phyloP scores from a whole-genome alignment of 2,329 filamentous ascomycete species.

The Colletotrichum sp. region DNA sequence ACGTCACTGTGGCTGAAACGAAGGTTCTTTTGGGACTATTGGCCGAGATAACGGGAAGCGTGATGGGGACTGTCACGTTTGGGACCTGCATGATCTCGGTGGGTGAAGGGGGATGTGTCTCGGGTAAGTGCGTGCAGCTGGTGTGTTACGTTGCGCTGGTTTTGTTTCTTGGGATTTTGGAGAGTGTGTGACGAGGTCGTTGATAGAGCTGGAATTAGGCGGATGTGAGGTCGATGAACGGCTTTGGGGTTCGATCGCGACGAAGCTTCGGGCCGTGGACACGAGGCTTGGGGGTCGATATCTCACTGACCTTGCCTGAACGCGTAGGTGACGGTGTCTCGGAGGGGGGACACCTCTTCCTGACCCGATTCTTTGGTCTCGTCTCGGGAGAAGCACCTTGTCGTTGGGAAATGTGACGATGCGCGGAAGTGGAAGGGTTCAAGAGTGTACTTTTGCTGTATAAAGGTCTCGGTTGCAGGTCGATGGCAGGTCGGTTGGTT shows the following conservation, averaged over 20 bases:
- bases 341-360: not conserved
- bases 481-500: not conserved
- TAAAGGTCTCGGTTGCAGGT: not conserved
- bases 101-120: not conserved
- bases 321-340: not conserved
- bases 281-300: not conserved
- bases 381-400: not conserved
- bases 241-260: not conserved
- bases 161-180: not conserved
- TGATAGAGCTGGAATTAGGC: not conserved
- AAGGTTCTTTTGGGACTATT: not conserved
- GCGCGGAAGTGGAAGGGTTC: not conserved
- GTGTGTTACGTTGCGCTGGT: not conserved
- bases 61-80: not conserved
- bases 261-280: not conserved
- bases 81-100: constrained; percentile 1
- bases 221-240: not conserved
- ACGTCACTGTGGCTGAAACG: not conserved
- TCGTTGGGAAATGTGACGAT: not conserved
- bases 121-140: not conserved
- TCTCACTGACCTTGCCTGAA: not conserved
- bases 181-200: not conserved
- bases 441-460: not conserved
- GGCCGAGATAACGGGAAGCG: not conserved
- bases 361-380: not conserved